A percentile compares a stretch with the other conserved stretches of the same genome.
Conservation (phyloP, 1,284 basidiomycete genomes). For the Sanguinoderma infundibulare region DNA sequence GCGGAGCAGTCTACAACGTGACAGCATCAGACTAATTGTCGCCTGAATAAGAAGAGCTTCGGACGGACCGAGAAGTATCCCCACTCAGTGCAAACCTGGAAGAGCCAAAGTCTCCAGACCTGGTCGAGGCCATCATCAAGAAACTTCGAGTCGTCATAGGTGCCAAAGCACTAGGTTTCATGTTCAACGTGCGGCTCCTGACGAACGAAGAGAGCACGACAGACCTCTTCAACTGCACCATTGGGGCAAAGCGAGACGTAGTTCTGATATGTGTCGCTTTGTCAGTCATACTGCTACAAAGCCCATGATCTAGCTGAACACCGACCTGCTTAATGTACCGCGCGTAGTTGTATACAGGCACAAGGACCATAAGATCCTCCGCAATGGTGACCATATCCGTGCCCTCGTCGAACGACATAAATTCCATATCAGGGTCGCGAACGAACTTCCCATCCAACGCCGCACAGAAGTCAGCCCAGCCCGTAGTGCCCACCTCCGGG, state of each 20-base stretch:
- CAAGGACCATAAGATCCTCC: constrained; percentile 48
- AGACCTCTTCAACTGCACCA: constrained; percentile 62
- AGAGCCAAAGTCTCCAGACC: constrained; percentile 87
- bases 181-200: neutral
- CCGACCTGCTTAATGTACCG: constrained; percentile 73
- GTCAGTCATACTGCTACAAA: neutral
- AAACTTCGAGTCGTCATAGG: constrained; percentile 72
- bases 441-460: constrained; percentile 53
- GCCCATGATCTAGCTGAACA: neutral
- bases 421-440: constrained; percentile 2
- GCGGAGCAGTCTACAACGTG: constrained; percentile 66
- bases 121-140: constrained; percentile 64
- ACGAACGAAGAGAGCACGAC: constrained; percentile 15
- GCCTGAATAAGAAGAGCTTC: neutral
- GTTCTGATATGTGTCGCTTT: constrained; percentile 43
- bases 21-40: neutral
- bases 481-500: constrained; percentile 61
- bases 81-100: constrained; percentile 95
- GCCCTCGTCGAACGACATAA: constrained; percentile 25
- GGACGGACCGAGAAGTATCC: constrained; percentile 79
- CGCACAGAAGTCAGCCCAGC: constrained; percentile 77
- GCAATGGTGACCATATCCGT: constrained; percentile 40
- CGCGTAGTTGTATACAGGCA: constrained; percentile 77
- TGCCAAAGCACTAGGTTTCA: constrained; percentile 79
- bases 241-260: constrained; percentile 64